Conservation (phyloP, 78 protist genomes). For the Planoprotostelium fungivorum region DNA sequence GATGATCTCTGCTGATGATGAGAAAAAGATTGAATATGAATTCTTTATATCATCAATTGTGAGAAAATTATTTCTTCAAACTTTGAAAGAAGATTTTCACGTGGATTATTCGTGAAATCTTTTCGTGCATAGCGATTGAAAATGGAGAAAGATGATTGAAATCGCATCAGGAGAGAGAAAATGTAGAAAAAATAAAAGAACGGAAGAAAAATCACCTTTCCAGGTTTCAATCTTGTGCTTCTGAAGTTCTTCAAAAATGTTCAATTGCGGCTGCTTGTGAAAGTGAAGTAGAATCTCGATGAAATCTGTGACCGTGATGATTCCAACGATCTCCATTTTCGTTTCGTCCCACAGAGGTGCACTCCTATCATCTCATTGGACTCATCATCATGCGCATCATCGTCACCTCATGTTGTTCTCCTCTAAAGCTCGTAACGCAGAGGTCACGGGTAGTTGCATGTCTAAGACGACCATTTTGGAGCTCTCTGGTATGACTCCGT, state of each 20-base stretch:
- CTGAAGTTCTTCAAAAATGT: slow-evolving; percentile 58
- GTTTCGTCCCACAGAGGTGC: slow-evolving; percentile 60
- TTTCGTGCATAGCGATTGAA: too few relatives aligned
- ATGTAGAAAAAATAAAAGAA: too few relatives aligned
- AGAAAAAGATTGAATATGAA: too few relatives aligned
- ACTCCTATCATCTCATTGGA: not conserved
- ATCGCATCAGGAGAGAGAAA: too few relatives aligned
- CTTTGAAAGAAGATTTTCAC: too few relatives aligned
- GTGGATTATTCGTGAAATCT: not conserved
- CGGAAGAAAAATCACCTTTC: slow-evolving; percentile 16
- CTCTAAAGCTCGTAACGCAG: slow-evolving; percentile 51
- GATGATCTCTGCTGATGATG: slow-evolving; percentile 12
- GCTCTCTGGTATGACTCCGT: slow-evolving; percentile 54
- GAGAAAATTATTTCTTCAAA: not conserved
- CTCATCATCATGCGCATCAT: not conserved
- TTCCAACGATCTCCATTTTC: slow-evolving; percentile 40
- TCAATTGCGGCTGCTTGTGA: slow-evolving; percentile 43
- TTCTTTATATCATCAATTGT: too few relatives aligned
- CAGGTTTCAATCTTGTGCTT: slow-evolving; percentile 53
- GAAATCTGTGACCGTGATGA: slow-evolving; percentile 57
- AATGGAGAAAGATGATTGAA: too few relatives aligned
- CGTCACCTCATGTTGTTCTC: slow-evolving; percentile 47
- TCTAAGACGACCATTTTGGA: slow-evolving; percentile 55
- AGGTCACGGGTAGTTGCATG: slow-evolving; percentile 27
- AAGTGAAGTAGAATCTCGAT: slow-evolving; percentile 57